Evolutionary conservation across 2,329 filamentous ascomycete genomes (phyloP).

Genomic region (Dichotomopilus funicola): DNA sequence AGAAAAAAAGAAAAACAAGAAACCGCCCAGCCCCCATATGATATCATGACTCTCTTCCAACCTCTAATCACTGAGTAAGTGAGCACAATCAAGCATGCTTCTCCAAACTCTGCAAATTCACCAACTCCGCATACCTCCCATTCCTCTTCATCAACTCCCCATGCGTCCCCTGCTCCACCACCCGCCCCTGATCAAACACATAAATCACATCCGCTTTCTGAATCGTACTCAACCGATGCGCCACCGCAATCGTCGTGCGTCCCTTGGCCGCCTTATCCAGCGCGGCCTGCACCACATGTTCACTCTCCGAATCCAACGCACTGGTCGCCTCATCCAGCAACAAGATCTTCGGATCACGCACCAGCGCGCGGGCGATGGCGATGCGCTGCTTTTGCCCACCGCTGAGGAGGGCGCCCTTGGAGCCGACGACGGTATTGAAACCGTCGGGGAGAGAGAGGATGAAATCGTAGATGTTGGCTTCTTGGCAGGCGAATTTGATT

Average conservation of each 20-base stretch:
- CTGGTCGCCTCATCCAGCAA: constrained; percentile 77
- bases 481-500: constrained; percentile 72
- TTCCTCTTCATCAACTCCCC: constrained; percentile 61
- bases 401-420: constrained; percentile 76
- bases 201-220: constrained; percentile 93
- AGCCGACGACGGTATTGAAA: constrained; percentile 78
- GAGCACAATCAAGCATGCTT: constrained; percentile 36
- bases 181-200: constrained; percentile 84
- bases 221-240: constrained; percentile 85
- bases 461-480: constrained; percentile 91
- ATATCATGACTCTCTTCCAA: too few relatives aligned
- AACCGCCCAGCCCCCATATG: neutral
- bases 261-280: constrained; percentile 77
- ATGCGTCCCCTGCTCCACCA: constrained; percentile 82
- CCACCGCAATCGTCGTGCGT: constrained; percentile 88
- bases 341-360: constrained; percentile 84
- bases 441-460: constrained; percentile 80
- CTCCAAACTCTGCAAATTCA: constrained; percentile 71
- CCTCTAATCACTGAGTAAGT: neutral
- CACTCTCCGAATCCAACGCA: constrained; percentile 68
- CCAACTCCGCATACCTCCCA: constrained; percentile 70
- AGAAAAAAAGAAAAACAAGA: neutral
- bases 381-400: constrained; percentile 95
- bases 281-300: constrained; percentile 74
- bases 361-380: constrained; percentile 82